These are phyloP conservation scores for Neocatenulostroma microsporum DNA, from an alignment of 2,329 filamentous ascomycete genomes.

Conservation along the genomic window DNA sequence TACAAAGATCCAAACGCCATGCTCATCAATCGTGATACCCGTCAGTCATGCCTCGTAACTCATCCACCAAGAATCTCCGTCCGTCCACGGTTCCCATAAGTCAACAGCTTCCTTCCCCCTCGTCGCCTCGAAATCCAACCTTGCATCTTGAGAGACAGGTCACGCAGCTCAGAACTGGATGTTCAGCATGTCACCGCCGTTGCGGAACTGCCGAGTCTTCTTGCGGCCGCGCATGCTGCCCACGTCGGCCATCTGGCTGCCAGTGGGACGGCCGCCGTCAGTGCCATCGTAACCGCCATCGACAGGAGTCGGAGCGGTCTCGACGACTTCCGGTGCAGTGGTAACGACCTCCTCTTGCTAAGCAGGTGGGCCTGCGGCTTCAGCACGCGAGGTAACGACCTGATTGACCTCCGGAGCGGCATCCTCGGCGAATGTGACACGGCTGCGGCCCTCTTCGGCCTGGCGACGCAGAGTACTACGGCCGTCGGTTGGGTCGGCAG, in stretches of 20 bases:
- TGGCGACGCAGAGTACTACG: constrained; percentile 17
- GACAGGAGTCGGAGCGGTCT: constrained; percentile 13
- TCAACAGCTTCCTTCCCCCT: no score
- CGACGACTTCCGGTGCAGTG: constrained; percentile 3
- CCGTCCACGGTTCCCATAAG: no score
- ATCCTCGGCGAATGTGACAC: constrained; percentile 14
- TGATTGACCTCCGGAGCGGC: neutral
- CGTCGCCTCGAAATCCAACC: no score
- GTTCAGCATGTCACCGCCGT: no score
- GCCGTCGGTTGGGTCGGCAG: constrained; percentile 5
- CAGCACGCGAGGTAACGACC: neutral
- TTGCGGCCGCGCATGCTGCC: constrained; percentile 18
- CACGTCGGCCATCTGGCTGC: constrained; percentile 14
- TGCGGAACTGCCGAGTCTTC: no score
- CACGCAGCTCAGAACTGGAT: no score
- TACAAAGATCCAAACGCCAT: no score
- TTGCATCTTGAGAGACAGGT: no score
- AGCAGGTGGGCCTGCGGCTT: neutral
- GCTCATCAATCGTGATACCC: no score
- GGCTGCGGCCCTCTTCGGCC: constrained; percentile 22
- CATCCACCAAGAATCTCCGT: no score
- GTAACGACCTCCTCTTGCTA: neutral
- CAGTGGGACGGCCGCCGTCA: constrained; percentile 8
- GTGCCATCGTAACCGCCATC: constrained; percentile 15
- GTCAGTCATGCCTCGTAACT: no score